Percentiles rank a stretch among this genome's conserved stretches.
These are phyloP conservation scores for Mycena alexandri DNA, from an alignment of 768 basidiomycete species.

Conservation along the genomic window DNA sequence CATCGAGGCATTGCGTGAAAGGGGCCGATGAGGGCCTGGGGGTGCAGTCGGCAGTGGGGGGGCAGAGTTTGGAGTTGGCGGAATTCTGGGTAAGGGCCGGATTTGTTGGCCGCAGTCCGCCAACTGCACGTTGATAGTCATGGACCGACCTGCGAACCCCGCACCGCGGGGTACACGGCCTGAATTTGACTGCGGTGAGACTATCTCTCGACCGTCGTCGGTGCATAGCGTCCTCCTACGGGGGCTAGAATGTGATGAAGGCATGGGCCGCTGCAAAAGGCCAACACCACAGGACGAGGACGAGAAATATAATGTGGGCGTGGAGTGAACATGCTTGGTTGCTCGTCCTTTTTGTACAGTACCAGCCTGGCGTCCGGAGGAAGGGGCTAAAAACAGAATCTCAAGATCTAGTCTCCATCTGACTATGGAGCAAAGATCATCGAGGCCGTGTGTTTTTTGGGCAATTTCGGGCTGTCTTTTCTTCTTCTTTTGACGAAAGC, in stretches of 20 bases:
- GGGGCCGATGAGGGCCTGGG: constrained; percentile 13
- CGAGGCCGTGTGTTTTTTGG: too few species aligned
- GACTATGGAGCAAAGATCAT: too few species aligned
- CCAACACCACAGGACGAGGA: neutral
- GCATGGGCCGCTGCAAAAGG: neutral
- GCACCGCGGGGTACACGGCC: constrained; percentile 12
- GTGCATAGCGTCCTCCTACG: constrained; percentile 19
- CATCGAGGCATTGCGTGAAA: constrained; percentile 7
- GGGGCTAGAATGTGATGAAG: neutral
- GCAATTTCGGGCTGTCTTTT: too few species aligned
- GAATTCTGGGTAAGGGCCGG: constrained; percentile 32
- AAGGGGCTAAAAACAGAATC: too few species aligned
- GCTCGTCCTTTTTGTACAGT: too few species aligned
- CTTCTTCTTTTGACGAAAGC: too few species aligned
- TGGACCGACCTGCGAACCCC: neutral
- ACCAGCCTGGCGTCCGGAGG: too few species aligned
- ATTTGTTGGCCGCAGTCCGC: constrained; percentile 27
- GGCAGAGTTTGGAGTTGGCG: constrained; percentile 28
- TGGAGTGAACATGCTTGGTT: too few species aligned
- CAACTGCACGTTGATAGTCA: constrained; percentile 32
- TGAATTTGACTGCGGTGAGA: constrained; percentile 15
- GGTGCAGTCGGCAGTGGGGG: constrained; percentile 21
- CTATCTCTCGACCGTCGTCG: constrained; percentile 18
- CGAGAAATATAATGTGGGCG: neutral
- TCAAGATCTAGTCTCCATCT: too few species aligned